A percentile compares a stretch with the other conserved stretches of the same genome.
These are phyloP conservation scores for Linum trigynum DNA, from an alignment of 345 rosid genomes.

Conservation along the genomic window DNA sequence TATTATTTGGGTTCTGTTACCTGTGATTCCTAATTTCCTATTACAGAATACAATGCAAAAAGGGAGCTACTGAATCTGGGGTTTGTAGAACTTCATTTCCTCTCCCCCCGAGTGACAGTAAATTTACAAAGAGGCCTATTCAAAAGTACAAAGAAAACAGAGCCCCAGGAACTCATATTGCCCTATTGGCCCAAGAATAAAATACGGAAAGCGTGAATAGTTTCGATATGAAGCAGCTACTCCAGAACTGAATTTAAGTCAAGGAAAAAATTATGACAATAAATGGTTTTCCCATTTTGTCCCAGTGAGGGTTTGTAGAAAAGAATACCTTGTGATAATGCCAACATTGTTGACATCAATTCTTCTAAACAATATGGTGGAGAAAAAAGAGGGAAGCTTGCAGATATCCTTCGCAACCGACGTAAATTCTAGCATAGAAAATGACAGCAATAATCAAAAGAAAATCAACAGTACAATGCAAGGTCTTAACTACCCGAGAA, in stretches of 20 bases:
- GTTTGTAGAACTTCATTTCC: not conserved
- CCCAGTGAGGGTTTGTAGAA: not conserved
- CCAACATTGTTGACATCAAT: not conserved
- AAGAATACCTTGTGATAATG: conserved; percentile 1
- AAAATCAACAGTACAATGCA: not conserved
- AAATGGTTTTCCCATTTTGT: not conserved
- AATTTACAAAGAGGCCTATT: too few species aligned
- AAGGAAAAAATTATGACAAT: too few species aligned
- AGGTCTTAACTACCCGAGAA: not conserved
- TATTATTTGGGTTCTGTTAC: not conserved
- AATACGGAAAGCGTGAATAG: not conserved
- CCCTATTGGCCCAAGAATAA: too few species aligned
- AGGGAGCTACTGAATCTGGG: not conserved
- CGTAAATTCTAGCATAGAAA: not conserved
- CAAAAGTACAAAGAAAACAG: not conserved
- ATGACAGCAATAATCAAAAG: not conserved
- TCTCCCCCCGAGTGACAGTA: not conserved
- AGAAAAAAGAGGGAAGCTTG: conserved; percentile 5
- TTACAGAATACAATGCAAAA: not conserved
- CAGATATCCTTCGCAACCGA: conserved; percentile 1
- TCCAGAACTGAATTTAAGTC: not conserved
- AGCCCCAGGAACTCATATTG: too few species aligned
- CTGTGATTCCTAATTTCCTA: not conserved
- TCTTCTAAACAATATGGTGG: not conserved
- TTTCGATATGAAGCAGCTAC: not conserved